Evolutionary conservation across 1,284 basidiomycete species (phyloP).

Genomic region (Rhodotorula sp.): DNA sequence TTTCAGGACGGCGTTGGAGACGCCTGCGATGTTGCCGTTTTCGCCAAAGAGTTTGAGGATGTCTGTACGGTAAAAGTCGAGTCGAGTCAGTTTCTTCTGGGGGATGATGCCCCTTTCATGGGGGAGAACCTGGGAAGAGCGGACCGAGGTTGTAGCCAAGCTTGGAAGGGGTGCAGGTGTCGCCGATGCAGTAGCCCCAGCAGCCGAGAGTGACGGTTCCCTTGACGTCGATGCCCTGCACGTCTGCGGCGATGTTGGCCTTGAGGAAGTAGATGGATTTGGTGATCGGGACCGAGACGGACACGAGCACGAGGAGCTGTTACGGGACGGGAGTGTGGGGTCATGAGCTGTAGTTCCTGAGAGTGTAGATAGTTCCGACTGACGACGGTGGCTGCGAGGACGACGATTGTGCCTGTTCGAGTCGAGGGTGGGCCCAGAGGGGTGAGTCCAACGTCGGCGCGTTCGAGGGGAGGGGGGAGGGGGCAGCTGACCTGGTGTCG

Average conservation of each 20-base stretch:
- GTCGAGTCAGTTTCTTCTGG: not conserved
- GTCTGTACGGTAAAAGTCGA: not conserved
- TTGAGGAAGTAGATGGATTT: constrained; percentile 43
- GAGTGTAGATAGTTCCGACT: not conserved
- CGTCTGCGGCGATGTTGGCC: constrained; percentile 26
- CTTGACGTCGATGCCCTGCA: constrained; percentile 17
- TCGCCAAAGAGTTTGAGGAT: constrained; percentile 21
- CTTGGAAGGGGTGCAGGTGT: constrained; percentile 26
- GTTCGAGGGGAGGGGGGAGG: no score
- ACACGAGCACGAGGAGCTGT: constrained; percentile 37
- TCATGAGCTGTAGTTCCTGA: rapidly evolving
- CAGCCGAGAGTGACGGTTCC: constrained; percentile 36
- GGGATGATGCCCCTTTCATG: no score
- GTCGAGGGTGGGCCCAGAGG: not conserved
- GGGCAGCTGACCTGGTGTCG: not conserved
- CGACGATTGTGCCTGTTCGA: constrained; percentile 38
- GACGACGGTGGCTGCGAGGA: constrained; percentile 38
- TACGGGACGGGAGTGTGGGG: not conserved
- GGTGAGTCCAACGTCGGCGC: not conserved
- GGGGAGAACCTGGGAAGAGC: no score
- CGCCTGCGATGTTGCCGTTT: constrained; percentile 10
- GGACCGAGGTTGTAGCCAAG: constrained; percentile 38
- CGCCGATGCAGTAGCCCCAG: constrained; percentile 41
- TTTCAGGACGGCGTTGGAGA: constrained; percentile 41
- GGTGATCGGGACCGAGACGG: constrained; percentile 40